Percentiles rank a stretch among this genome's conserved stretches.
phyloP scores from a whole-genome alignment of 345 rosid species.

The Lenwebbia sp. region DNA sequence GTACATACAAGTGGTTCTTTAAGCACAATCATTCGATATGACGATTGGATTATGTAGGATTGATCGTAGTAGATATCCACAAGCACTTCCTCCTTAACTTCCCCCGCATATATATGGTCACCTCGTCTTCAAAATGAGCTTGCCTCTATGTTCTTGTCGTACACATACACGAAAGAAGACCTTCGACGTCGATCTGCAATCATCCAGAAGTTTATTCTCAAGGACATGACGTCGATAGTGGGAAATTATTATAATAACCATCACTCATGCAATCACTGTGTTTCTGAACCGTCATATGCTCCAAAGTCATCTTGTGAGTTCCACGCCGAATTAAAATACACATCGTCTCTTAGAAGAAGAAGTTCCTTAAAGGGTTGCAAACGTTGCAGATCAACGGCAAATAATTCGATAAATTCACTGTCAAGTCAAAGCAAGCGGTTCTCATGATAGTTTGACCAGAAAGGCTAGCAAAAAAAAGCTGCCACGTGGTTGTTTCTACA shows the following conservation, averaged over 20 bases:
- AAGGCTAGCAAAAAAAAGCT: background rate
- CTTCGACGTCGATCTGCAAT: background rate
- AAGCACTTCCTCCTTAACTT: background rate
- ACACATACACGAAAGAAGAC: rapidly evolving
- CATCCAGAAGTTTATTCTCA: background rate
- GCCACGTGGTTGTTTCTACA: too few species aligned
- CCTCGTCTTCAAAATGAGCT: background rate
- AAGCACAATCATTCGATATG: background rate
- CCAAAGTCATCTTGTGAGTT: background rate
- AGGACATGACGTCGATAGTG: too few species aligned
- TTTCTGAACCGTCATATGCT: background rate
- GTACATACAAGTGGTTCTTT: background rate
- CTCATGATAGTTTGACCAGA: background rate
- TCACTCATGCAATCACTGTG: rapidly evolving
- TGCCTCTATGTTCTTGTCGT: background rate
- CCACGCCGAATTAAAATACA: rapidly evolving
- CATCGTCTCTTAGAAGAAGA: background rate
- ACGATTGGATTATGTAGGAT: too few species aligned
- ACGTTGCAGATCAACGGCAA: too few species aligned
- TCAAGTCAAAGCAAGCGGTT: background rate
- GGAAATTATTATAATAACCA: background rate
- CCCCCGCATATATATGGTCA: background rate
- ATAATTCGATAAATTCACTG: too few species aligned
- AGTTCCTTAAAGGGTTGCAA: too few species aligned
- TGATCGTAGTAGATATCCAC: background rate